These are phyloP conservation scores for Metrosideros polymorpha DNA, from an alignment of 441 rosid genomes.

Conservation along the genomic window DNA sequence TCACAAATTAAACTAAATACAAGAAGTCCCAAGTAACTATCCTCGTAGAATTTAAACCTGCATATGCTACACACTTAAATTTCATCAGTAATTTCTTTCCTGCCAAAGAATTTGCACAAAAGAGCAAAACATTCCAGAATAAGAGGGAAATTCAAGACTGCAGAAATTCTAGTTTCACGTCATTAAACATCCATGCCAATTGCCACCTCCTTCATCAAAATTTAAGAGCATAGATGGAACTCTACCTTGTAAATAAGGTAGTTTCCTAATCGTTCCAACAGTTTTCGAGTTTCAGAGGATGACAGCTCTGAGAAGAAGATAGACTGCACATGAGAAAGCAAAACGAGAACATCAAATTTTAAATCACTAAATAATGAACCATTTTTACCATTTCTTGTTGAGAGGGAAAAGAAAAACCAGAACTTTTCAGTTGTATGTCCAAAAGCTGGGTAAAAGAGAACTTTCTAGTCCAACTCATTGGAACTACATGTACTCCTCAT, in stretches of 20 bases:
- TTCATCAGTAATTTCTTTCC: background rate
- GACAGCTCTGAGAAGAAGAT: constrained; percentile 76
- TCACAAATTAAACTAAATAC: background rate
- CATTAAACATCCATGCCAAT: background rate
- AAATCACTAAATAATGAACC: background rate
- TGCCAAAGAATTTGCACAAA: background rate
- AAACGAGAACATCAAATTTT: background rate
- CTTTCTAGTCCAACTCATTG: background rate
- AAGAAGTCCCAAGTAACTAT: background rate
- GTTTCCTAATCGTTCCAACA: constrained; percentile 80
- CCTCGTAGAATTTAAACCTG: background rate
- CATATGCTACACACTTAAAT: background rate
- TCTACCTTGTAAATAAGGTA: constrained; percentile 94
- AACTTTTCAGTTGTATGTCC: background rate
- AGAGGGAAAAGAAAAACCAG: background rate
- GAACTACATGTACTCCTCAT: background rate
- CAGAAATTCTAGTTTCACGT: background rate
- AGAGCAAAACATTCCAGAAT: background rate
- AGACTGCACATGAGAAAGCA: constrained; percentile 41
- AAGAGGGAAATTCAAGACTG: background rate
- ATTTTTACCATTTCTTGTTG: background rate
- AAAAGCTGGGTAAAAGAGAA: background rate
- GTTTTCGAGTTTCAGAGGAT: constrained; percentile 68
- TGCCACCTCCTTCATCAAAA: background rate
- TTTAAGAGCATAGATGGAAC: background rate